Evolutionary conservation across 2,329 filamentous ascomycete species (phyloP), one percentile per base, ranked within the genome.

Genomic region (Pyrenophora tritici-repentis): DNA sequence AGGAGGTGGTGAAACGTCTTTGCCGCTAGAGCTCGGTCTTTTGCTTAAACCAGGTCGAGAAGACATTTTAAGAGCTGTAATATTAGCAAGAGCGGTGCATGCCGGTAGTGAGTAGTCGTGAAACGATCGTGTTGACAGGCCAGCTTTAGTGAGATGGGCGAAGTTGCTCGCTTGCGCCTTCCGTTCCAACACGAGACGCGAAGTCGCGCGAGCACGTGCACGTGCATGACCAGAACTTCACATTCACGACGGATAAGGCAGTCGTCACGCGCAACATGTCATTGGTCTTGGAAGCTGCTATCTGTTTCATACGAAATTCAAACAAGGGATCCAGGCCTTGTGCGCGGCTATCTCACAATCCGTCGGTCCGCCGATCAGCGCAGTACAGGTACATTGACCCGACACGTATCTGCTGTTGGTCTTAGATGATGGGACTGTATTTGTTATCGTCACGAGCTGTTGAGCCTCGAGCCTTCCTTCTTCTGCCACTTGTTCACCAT

Each of bases 1-100:
- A 17, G 81, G 78, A 42, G 83, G 83, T 37, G 84, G 84, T 47
- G 83, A 86, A 37, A 86, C 78, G 42, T 76, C 71, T 46, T 73
- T 67, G 49, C 76, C 71, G 54, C 70, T 66, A 6, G 74, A 72
- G 43, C 62, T 71, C 13, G 67, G 58, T 29, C 77, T 69, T 59
- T 79, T 75, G 34, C 57, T 56, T 6, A 62, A 22, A 3, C 31
- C 32, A 17, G 63, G 56, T 10, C 56, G 59, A 10, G 55, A 46
- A 12, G 54, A 10, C 70, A 72, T 72, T 2, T 29, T 48, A 33
- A 5, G 20, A 9, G 7, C 22, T 40, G 20, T 34, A n/a, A 42
- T 20, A 35, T 26, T 18, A n/a, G 12, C 17, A 18, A 7, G 16
- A 16, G 8, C 18, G 13, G 33, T 36, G 45, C 46, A 44, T 49